These are phyloP conservation scores for Fusarium pseudocircinatum DNA, from an alignment of 2,329 filamentous ascomycete genomes.

Conservation along the genomic window DNA sequence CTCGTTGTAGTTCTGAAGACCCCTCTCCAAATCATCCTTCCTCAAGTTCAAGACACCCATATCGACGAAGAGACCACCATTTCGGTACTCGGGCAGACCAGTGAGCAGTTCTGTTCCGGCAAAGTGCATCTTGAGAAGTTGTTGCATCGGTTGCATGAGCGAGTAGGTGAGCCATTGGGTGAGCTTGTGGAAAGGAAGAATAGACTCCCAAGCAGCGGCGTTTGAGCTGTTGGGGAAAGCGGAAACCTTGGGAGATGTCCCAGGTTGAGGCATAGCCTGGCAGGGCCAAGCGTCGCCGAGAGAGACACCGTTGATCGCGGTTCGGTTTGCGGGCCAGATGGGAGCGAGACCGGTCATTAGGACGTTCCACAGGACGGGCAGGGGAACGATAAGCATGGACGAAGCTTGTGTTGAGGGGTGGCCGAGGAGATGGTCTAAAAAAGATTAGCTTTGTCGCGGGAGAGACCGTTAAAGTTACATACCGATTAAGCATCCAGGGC, in stretches of 20 bases:
- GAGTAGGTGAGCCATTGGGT: conserved; percentile 97
- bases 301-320: conserved; percentile 84
- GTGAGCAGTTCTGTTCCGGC: conserved; percentile 84
- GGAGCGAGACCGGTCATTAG: conserved; percentile 86
- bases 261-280: conserved; percentile 75
- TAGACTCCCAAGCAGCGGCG: conserved; percentile 71
- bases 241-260: conserved; percentile 51
- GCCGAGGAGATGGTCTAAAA: conserved; percentile 85
- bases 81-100: conserved; percentile 90
- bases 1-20: conserved; percentile 69
- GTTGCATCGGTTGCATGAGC: conserved; percentile 90
- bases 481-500: conserved; percentile 96
- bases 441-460: conserved; percentile 26
- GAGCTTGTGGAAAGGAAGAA: conserved; percentile 92
- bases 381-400: conserved; percentile 84
- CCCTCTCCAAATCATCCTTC: conserved; percentile 72
- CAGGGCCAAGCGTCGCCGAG: conserved; percentile 97
- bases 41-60: conserved; percentile 84
- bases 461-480: conserved; percentile 44
- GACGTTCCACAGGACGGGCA: conserved; percentile 90
- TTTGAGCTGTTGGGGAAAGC: conserved; percentile 41
- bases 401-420: conserved; percentile 91
- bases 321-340: conserved; percentile 90
- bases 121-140: conserved; percentile 81
- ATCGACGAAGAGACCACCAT: conserved; percentile 88